Conservation (phyloP, 345 rosid species). For the Sonneratia alba region DNA sequence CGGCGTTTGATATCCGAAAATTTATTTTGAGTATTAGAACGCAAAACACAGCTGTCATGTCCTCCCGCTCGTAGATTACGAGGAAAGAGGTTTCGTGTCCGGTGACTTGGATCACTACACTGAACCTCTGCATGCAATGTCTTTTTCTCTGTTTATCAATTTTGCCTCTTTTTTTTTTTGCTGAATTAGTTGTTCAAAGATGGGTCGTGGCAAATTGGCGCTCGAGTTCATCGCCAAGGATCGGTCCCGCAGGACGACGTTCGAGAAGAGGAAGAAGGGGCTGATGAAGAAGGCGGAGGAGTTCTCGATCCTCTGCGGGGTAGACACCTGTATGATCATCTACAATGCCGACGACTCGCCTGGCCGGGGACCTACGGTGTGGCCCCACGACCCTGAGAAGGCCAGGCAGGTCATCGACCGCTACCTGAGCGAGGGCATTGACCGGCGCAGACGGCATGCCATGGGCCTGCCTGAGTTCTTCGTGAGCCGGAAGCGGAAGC, state of each 20-base stretch:
- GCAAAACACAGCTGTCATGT: no score
- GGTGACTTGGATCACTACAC: no score
- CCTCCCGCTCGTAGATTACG: no score
- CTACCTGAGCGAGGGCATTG: neutral
- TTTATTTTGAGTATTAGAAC: no score
- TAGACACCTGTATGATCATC: neutral
- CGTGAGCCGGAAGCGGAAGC: constrained; percentile 15
- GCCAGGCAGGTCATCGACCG: constrained; percentile 14
- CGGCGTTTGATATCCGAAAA: no score
- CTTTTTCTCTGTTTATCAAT: neutral
- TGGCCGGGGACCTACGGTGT: constrained; percentile 9
- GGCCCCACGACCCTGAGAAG: constrained; percentile 15
- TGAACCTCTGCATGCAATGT: neutral
- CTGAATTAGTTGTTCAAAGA: neutral
- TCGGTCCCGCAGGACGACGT: neutral
- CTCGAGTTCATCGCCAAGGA: neutral
- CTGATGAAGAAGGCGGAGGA: constrained; percentile 5
- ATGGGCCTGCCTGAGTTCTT: constrained; percentile 17
- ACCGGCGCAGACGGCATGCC: constrained; percentile 11
- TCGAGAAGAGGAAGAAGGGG: constrained; percentile 3
- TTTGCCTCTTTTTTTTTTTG: neutral
- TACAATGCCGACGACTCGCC: neutral
- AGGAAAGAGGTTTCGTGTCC: no score
- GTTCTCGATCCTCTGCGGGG: constrained; percentile 1
- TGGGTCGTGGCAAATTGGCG: neutral